Conservation (phyloP, 306 rosid genomes). For the Citrullus mucosospermus region DNA sequence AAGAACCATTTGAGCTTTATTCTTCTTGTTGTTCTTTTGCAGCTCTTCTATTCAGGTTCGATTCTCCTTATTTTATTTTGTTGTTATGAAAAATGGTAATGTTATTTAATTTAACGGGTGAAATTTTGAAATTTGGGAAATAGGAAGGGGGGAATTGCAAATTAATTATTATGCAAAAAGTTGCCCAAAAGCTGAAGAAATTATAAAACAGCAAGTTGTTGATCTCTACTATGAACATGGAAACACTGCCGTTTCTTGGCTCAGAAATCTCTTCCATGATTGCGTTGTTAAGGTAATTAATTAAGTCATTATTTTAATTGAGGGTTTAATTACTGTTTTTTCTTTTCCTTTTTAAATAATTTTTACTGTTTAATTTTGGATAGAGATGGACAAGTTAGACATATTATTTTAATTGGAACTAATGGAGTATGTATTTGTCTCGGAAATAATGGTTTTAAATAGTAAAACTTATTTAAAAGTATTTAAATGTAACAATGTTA, state of each 20-base stretch:
- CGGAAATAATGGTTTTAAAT: too few relatives aligned
- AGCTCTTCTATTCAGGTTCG: background rate
- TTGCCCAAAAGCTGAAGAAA: constrained; percentile 79
- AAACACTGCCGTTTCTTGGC: constrained; percentile 75
- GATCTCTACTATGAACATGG: constrained; percentile 64
- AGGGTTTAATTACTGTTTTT: background rate
- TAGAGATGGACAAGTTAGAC: background rate
- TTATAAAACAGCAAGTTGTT: constrained; percentile 49
- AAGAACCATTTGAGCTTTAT: background rate
- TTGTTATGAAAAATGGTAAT: background rate
- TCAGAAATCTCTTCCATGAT: constrained; percentile 91
- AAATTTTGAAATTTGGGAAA: background rate
- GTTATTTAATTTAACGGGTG: background rate
- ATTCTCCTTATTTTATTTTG: background rate
- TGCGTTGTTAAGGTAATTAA: constrained; percentile 58
- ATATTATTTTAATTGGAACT: too few relatives aligned
- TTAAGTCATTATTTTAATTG: background rate
- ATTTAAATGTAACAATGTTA: too few relatives aligned
- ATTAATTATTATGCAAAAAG: constrained; percentile 39
- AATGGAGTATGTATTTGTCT: too few relatives aligned
- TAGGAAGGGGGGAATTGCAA: constrained; percentile 57
- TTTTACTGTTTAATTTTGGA: background rate
- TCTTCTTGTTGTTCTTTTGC: background rate
- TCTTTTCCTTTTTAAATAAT: too few relatives aligned
- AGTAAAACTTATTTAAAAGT: too few relatives aligned